Conservation (phyloP, 2,329 filamentous ascomycete genomes). For the Fusarium foetens region DNA sequence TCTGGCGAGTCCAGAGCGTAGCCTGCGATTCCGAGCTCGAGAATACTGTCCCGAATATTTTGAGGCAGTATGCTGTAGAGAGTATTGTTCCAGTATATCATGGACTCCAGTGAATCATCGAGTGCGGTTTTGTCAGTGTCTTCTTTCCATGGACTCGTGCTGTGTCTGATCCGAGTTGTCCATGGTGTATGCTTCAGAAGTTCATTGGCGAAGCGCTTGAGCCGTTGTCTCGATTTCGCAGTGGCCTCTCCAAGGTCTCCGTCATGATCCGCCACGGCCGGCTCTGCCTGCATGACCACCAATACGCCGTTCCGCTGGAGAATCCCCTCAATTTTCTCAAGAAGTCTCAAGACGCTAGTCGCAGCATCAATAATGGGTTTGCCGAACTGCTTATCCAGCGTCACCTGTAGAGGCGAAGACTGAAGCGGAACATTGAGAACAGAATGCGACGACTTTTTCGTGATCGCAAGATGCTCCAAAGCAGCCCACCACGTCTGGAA, state of each 20-base stretch:
- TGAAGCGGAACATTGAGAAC: not conserved
- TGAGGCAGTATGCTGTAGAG: not conserved
- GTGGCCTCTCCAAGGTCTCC: fast-evolving
- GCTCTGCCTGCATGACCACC: not conserved
- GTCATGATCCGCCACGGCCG: fast-evolving
- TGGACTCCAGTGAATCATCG: not conserved
- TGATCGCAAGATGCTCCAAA: not conserved
- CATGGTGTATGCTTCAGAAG: not conserved
- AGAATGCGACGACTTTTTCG: not conserved
- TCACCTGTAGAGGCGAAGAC: not conserved
- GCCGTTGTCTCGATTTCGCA: not conserved
- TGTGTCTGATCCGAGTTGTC: not conserved
- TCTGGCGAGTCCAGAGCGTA: not conserved
- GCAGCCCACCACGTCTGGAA: not conserved
- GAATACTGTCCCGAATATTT: not conserved
- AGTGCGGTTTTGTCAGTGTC: not conserved
- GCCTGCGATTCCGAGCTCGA: not conserved
- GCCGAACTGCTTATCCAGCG: not conserved
- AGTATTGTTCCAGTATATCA: not conserved
- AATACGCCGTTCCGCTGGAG: not conserved
- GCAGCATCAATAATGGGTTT: not conserved
- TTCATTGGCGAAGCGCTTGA: not conserved
- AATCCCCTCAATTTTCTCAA: not conserved
- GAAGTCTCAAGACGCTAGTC: not conserved
- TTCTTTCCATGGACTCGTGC: not conserved